Base-by-base conservation (phyloP, 2,329 filamentous ascomycete genomes). In the Epichloe sp. region DNA sequence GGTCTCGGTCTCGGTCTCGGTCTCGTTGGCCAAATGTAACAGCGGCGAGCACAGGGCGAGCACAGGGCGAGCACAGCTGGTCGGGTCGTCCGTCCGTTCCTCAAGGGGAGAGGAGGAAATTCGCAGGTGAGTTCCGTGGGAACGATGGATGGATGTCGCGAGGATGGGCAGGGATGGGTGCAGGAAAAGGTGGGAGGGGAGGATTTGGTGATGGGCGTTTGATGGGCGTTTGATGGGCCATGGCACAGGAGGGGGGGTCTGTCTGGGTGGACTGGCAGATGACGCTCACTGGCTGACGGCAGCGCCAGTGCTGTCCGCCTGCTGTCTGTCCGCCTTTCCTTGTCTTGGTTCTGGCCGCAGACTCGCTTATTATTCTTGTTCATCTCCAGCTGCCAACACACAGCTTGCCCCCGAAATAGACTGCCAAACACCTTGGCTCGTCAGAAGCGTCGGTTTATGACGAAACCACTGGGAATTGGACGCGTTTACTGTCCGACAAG, bases 101-200 rank as follows among this genome's bases (percentile, higher is more conserved):
- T 44, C 41, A 31, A 36, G 43, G 43, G 31, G 12, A 26, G 31
- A 17, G 31, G 31, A 17, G 31, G 23, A 15, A 38, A 11, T 47
- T 35, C 31, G 37, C 31, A 31, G 17, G 34, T 36, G 19, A 42
- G 36, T 47, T n/a, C 36, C 37, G 44, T 41, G 46, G 52, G 44
- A 40, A 47, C 47, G 48, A 35, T 31, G 26, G 26, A 10, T 8
- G 26, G 26, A 31, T 44, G 49, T 49, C 48, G 48, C 52, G 40
- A 45, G 34, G 31, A 26, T 37, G 41, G 41, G 44, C 44, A 52
- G 51, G 51, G 47, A 50, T 50, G 2, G 47, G 36, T 53, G 47
- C 47, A 47, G 37, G 34, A 53, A 53, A 46, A 31, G 42, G 42
- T 52, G 47, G 26, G 51, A 48, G 40, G 34, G 26, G 31, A 31